Evolutionary conservation across 257 asterid species (phyloP).

Genomic region (Lycium barbarum): DNA sequence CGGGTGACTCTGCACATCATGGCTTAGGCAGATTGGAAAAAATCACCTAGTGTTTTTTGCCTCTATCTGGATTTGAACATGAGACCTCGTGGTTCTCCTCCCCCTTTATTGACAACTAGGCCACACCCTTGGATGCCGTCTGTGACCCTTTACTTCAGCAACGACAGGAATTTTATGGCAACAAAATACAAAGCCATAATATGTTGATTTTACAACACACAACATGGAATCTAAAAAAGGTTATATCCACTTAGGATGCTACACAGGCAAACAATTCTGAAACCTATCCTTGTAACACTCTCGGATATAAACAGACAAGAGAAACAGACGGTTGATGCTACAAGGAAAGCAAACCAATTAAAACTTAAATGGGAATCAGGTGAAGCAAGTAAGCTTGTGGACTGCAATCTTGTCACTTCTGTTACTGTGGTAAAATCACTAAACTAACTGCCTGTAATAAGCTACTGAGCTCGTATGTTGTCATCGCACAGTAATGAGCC

Average conservation of each 20-base stretch:
- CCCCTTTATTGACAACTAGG: conserved; percentile 3
- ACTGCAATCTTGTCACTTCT: not conserved
- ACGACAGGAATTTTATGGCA: not conserved
- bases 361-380: conserved; percentile 1
- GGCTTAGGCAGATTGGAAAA: not conserved
- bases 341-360: conserved; percentile 18
- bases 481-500: not conserved
- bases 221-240: not conserved
- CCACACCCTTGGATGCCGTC: not conserved
- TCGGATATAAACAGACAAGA: not conserved
- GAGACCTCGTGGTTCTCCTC: not conserved
- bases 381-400: conserved; percentile 16
- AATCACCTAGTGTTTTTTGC: not conserved
- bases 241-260: not conserved
- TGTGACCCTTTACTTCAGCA: not conserved
- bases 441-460: not conserved
- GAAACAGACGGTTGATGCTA: conserved; percentile 3
- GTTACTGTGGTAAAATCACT: not conserved
- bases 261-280: not conserved
- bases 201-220: not conserved
- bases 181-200: not conserved
- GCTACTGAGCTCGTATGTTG: not conserved
- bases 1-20: not conserved
- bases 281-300: conserved; percentile 10
- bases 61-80: not conserved